These are phyloP conservation scores for Verticillium nubilum DNA, from an alignment of 2,329 filamentous ascomycete species.

Conservation along the genomic window DNA sequence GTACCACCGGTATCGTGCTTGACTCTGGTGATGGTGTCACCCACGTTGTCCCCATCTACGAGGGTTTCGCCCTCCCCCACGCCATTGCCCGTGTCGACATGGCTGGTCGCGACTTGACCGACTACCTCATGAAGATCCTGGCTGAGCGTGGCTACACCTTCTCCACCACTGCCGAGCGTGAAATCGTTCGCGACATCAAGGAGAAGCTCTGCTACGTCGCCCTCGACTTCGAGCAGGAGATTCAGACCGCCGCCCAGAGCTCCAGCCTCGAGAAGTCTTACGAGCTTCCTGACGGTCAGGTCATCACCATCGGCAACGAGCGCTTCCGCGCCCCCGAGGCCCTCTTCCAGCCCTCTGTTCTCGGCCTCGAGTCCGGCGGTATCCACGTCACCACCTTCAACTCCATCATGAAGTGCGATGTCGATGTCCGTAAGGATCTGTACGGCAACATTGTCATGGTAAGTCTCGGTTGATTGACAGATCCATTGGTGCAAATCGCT, in stretches of 20 bases:
- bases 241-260: constrained; percentile 98
- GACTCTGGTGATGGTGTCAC: constrained; percentile 99
- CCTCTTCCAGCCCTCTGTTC: constrained; percentile 97
- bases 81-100: constrained; percentile 99
- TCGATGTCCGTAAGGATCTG: constrained; percentile 99
- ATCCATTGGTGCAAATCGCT: constrained; percentile 16
- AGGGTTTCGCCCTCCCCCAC: constrained; percentile 99
- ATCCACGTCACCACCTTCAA: constrained; percentile 99
- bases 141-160: constrained; percentile 99
- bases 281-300: constrained; percentile 98
- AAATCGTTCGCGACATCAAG: constrained; percentile 99
- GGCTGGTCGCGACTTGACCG: constrained; percentile 99
- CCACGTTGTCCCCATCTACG: constrained; percentile 99
- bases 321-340: constrained; percentile 99
- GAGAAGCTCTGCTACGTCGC: constrained; percentile 99
- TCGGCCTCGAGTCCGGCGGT: constrained; percentile 97
- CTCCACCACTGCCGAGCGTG: constrained; percentile 99
- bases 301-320: constrained; percentile 99
- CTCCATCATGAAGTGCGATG: constrained; percentile 99
- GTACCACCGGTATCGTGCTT: constrained; percentile 99
- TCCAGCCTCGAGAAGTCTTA: constrained; percentile 99
- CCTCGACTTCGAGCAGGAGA: constrained; percentile 99
- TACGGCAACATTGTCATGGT: constrained; percentile 99
- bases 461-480: constrained; percentile 37
- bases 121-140: constrained; percentile 99